phyloP scores from a whole-genome alignment of 192 early-diverging fungal genomes.

The Backusella mclennaniae region DNA sequence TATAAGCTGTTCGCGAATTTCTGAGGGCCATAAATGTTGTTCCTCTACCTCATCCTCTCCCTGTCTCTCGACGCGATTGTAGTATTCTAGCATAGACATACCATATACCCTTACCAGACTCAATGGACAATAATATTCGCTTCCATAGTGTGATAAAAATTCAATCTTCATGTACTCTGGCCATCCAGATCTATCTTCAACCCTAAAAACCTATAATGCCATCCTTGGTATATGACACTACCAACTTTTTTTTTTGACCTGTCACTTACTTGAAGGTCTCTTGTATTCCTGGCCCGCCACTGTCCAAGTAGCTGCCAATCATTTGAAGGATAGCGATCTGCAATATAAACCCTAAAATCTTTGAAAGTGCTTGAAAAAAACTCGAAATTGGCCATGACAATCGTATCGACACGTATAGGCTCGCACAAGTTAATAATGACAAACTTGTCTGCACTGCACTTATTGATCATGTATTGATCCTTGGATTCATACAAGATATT shows the following conservation, averaged over 20 bases:
- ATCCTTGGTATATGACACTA: neutral
- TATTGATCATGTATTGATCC: constrained; percentile 95
- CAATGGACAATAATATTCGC: constrained; percentile 92
- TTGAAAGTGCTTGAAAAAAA: constrained; percentile 95
- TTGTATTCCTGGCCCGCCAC: constrained; percentile 80
- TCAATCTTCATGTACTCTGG: constrained; percentile 85
- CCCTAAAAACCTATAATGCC: constrained; percentile 72
- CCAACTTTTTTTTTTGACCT: constrained; percentile 45
- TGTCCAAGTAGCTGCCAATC: constrained; percentile 80
- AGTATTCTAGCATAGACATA: constrained; percentile 86
- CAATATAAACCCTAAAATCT: constrained; percentile 77
- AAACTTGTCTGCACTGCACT: constrained; percentile 77
- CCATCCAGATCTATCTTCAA: constrained; percentile 72
- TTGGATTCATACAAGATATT: constrained; percentile 87
- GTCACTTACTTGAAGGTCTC: constrained; percentile 80
- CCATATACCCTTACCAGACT: constrained; percentile 86
- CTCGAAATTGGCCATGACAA: constrained; percentile 93
- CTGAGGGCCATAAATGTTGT: constrained; percentile 26
- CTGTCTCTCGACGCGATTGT: constrained; percentile 56
- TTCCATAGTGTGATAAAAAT: constrained; percentile 85
- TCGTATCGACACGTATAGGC: constrained; percentile 84
- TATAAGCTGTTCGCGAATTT: constrained; percentile 25
- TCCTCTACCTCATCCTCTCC: constrained; percentile 22
- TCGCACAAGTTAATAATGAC: constrained; percentile 93
- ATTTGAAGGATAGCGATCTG: constrained; percentile 62